These are phyloP conservation scores for Apiospora hydei DNA, from an alignment of 2,329 filamentous ascomycete genomes.

Conservation along the genomic window DNA sequence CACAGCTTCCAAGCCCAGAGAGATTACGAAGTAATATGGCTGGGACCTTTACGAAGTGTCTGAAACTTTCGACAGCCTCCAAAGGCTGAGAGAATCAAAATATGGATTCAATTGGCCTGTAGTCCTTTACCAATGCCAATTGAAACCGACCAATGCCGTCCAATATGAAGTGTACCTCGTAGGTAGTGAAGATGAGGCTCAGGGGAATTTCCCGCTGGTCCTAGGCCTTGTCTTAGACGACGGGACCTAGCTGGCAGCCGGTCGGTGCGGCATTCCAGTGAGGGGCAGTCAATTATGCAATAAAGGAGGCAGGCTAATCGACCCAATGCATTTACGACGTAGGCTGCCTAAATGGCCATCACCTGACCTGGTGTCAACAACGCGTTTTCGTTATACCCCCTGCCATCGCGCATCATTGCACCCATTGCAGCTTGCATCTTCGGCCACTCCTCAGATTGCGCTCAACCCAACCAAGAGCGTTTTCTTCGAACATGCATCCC, in stretches of 20 bases:
- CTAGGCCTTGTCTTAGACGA: too few relatives aligned
- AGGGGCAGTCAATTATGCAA: not conserved
- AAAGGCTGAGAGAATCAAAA: too few relatives aligned
- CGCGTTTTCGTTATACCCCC: not conserved
- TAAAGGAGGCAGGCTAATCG: not conserved
- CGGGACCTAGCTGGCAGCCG: not conserved
- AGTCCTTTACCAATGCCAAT: not conserved
- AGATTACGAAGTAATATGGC: not conserved
- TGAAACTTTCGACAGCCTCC: not conserved
- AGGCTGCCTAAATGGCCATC: not conserved
- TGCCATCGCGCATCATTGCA: not conserved
- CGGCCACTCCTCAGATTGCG: not conserved
- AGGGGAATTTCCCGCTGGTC: not conserved
- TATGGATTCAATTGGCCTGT: too few relatives aligned
- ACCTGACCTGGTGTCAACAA: constrained; percentile 21
- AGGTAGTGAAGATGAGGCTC: not conserved
- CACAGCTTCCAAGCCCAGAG: not conserved
- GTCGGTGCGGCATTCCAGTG: not conserved
- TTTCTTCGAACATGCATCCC: constrained; percentile 1
- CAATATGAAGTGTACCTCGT: not conserved
- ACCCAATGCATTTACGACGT: not conserved
- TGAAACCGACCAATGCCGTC: not conserved
- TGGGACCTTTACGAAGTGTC: not conserved
- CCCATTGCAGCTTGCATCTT: not conserved
- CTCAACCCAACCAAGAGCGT: not conserved